phyloP scores from a whole-genome alignment of 1,284 basidiomycete species.

The Leccinum huronense region DNA sequence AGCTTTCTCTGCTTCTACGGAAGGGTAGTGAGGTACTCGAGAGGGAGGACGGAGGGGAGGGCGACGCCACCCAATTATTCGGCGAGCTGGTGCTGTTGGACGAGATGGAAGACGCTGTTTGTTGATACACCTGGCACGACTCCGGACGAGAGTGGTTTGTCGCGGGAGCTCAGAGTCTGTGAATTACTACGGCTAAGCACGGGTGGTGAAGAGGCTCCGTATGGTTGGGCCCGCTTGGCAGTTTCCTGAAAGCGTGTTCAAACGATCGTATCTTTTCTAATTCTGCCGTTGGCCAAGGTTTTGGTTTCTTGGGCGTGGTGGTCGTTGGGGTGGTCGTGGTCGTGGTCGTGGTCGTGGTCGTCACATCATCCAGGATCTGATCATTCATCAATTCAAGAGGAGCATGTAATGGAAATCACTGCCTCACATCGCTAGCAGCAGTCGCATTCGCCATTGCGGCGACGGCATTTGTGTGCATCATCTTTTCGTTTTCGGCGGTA shows the following conservation, averaged over 20 bases:
- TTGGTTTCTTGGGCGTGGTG: slow-evolving; percentile 25
- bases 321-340: not conserved
- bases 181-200: slow-evolving; percentile 33
- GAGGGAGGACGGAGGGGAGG: slow-evolving; percentile 25
- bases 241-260: slow-evolving; percentile 59
- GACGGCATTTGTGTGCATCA: slow-evolving; percentile 57
- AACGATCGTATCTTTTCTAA: slow-evolving; percentile 72
- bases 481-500: slow-evolving; percentile 67
- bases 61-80: slow-evolving; percentile 11
- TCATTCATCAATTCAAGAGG: slow-evolving; percentile 9
- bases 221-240: slow-evolving; percentile 50
- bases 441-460: slow-evolving; percentile 36
- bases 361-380: slow-evolving; percentile 5
- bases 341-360: slow-evolving; percentile 7
- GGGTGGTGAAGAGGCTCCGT: slow-evolving; percentile 27
- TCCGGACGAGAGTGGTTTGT: slow-evolving; percentile 16
- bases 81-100: slow-evolving; percentile 3
- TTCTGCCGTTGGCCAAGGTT: slow-evolving; percentile 63
- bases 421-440: slow-evolving; percentile 26
- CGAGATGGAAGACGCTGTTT: slow-evolving; percentile 44
- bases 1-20: slow-evolving; percentile 60
- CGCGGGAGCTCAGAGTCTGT: not conserved
- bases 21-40: slow-evolving; percentile 44
- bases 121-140: slow-evolving; percentile 34
- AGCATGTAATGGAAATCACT: not conserved